Evolutionary conservation across 306 rosid species (phyloP).

Genomic region (Lupinus albus): DNA sequence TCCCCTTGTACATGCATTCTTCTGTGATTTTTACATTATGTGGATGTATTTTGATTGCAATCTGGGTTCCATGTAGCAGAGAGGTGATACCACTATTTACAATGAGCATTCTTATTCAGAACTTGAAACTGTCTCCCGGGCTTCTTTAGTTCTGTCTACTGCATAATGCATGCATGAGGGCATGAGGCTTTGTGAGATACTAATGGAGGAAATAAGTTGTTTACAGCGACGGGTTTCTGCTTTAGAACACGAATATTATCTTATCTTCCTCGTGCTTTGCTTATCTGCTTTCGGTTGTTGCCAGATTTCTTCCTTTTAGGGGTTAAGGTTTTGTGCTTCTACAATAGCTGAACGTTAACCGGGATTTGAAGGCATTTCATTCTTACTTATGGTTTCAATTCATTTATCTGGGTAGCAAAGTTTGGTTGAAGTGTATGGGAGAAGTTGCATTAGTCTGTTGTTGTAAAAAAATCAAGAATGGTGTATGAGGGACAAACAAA

Average conservation of each 20-base stretch:
- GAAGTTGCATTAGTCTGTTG: too few relatives aligned
- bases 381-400: too few relatives aligned
- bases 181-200: conserved; percentile 9
- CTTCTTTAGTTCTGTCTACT: conserved; percentile 22
- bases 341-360: conserved; percentile 12
- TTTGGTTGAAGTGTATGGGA: too few relatives aligned
- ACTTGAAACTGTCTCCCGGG: neutral
- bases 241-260: conserved; percentile 25
- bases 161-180: neutral
- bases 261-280: conserved; percentile 5
- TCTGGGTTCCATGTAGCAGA: conserved; percentile 16
- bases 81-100: conserved; percentile 26
- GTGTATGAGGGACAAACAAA: too few relatives aligned
- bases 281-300: conserved; percentile 28
- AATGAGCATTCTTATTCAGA: conserved; percentile 1
- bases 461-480: too few relatives aligned
- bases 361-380: conserved; percentile 30
- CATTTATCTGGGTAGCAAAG: too few relatives aligned
- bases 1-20: too few relatives aligned
- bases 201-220: conserved; percentile 16
- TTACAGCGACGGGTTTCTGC: conserved; percentile 22
- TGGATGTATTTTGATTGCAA: conserved; percentile 31
- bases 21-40: too few relatives aligned
- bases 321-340: conserved; percentile 2
- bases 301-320: neutral